These are phyloP conservation scores for Globisporangium ultimum DNA, from an alignment of 352 stramenopile genomes.

Conservation along the genomic window DNA sequence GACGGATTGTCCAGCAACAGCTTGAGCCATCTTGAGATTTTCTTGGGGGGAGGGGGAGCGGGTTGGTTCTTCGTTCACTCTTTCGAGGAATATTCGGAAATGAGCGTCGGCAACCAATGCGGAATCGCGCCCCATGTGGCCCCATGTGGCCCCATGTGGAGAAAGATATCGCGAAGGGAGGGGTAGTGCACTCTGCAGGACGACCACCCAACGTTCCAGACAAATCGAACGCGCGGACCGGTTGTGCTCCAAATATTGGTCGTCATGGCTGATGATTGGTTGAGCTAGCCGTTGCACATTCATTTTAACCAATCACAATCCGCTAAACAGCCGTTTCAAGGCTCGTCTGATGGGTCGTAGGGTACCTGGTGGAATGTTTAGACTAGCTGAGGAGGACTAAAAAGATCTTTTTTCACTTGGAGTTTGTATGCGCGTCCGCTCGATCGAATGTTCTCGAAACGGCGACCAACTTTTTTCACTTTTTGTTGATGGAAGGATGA, in stretches of 20 bases:
- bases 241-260: constrained; percentile 1
- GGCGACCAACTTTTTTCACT: neutral
- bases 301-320: constrained; percentile 10
- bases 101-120: constrained; percentile 1
- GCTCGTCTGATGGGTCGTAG: neutral
- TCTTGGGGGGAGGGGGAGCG: constrained; percentile 4
- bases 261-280: constrained; percentile 11
- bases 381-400: no score
- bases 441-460: constrained; percentile 27
- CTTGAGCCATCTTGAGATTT: constrained; percentile 25
- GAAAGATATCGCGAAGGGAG: constrained; percentile 7
- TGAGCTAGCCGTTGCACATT: neutral
- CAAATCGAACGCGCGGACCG: neutral
- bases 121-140: neutral
- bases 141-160: no score
- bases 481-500: no score
- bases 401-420: constrained; percentile 6
- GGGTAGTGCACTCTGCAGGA: neutral
- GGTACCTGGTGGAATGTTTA: neutral
- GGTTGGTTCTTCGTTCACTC: constrained; percentile 20
- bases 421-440: constrained; percentile 8
- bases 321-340: neutral
- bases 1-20: constrained; percentile 45
- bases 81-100: constrained; percentile 21
- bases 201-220: constrained; percentile 11